Evolutionary conservation across 2,329 filamentous ascomycete species (phyloP).

Genomic region (Phialocephala sp.): DNA sequence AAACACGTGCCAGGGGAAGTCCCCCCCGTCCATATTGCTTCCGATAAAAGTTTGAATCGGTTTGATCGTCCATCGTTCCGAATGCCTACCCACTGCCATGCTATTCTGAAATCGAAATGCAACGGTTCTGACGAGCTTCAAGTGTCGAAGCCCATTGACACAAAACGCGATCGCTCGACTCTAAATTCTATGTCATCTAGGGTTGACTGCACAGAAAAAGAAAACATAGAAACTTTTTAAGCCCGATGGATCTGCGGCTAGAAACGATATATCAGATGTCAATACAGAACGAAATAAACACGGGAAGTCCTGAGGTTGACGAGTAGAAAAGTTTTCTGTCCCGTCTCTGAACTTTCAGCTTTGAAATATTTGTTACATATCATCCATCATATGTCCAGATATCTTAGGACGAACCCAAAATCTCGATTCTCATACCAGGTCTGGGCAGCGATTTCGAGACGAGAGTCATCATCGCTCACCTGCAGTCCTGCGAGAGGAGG

Average conservation of each 20-base stretch:
- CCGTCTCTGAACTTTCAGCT: neutral
- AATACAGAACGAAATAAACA: neutral
- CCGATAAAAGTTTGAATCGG: constrained; percentile 17
- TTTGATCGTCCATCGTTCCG: constrained; percentile 18
- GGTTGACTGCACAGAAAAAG: neutral
- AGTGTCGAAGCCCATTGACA: neutral
- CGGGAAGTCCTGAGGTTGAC: neutral
- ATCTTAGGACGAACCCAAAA: neutral
- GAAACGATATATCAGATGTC: constrained; percentile 4
- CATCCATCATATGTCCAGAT: neutral
- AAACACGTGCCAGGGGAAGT: constrained; percentile 11
- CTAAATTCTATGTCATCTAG: neutral
- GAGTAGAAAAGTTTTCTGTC: neutral
- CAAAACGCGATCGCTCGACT: constrained; percentile 6
- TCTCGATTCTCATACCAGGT: neutral
- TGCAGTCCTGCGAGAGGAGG: too few species aligned
- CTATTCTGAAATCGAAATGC: constrained; percentile 3
- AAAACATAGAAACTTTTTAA: neutral
- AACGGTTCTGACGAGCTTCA: neutral
- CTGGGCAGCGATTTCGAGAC: neutral
- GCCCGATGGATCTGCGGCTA: neutral
- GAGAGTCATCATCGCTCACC: too few species aligned
- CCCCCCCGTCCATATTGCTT: constrained; percentile 3
- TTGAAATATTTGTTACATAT: neutral
- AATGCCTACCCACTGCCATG: neutral